Evolutionary conservation across 495 filamentous ascomycete genomes (phyloP), one percentile per base, ranked within the genome.

Genomic region (Penicillium crystallinum): DNA sequence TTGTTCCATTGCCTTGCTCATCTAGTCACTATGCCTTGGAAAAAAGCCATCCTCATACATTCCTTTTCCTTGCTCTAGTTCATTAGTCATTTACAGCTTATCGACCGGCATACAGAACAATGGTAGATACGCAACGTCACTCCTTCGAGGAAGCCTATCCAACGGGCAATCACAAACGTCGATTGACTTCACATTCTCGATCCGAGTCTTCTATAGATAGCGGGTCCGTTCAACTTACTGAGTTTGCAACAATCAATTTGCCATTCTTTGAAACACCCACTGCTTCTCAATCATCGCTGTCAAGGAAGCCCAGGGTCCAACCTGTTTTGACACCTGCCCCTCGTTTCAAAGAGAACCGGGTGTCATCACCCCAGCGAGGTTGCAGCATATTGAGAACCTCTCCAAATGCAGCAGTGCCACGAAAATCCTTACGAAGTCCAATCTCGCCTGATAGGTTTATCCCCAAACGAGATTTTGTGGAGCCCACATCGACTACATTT

Each of bases 401-500:
- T 50, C 21, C 30, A 17, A 43, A 30, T 29, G 1, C 31, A 27
- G 38, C 45, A 17, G 19, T 36, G 23, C 9, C 38, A 33, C 52
- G 42, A 41, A 56, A 42, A 14, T n/a, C 17, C 1, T 56, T 59
- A 27, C 54, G 33, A 18, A 54, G 56, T 23, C 61, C 61, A 8
- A 34, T 55, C 34, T 68, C 68, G 29, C 81, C 77, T 6, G 89
- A 95, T 62, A 79, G 89, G 21, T 95, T 90, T 62, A 82, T 91
- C 21, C 79, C 87, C 23, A 62, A 62, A 21, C 79, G 85, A 36
- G 63, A 66, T 17, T 72, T 70, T 15, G 56, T 72, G 7, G 66
- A 74, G 22, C 61, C 68, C 9, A 54, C 73, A 18, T 69, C 71
- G 15, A 80, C 85, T 22, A 77, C 73, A 22, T 91, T 84, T 60